A percentile compares a stretch with the other conserved stretches of the same genome.
phyloP scores from a whole-genome alignment of 2,329 filamentous ascomycete genomes.

The Albifimbria verrucaria region DNA sequence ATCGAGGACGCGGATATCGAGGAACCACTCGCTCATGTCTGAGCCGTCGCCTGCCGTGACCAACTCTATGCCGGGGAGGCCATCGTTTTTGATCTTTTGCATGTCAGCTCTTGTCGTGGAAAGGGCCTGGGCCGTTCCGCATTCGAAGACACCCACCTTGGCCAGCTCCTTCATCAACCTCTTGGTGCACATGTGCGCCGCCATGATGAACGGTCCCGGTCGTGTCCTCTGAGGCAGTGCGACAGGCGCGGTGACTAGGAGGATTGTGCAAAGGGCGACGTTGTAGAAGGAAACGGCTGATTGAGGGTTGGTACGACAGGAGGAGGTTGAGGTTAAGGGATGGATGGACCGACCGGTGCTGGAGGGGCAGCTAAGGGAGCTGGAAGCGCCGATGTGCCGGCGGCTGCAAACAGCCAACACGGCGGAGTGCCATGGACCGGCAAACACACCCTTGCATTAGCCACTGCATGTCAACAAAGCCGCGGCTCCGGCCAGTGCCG shows the following conservation, averaged over 20 bases:
- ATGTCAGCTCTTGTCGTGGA: background rate
- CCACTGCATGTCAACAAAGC: too few relatives aligned
- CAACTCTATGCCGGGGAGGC: constrained; percentile 69
- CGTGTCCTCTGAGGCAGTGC: background rate
- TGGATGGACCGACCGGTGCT: background rate
- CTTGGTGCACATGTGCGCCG: constrained; percentile 50
- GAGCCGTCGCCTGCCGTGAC: constrained; percentile 73
- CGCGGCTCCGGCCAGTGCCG: too few relatives aligned
- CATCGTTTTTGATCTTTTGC: constrained; percentile 48
- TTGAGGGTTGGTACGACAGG: too few relatives aligned
- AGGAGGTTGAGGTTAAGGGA: background rate
- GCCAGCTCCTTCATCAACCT: constrained; percentile 56
- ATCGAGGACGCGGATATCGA: constrained; percentile 90
- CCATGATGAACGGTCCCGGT: constrained; percentile 22
- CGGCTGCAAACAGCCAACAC: background rate
- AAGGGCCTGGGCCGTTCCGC: too few relatives aligned
- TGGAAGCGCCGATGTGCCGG: background rate
- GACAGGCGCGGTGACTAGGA: too few relatives aligned
- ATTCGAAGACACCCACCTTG: constrained; percentile 50
- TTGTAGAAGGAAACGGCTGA: background rate
- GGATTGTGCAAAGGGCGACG: background rate
- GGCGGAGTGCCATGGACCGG: background rate
- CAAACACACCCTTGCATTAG: too few relatives aligned
- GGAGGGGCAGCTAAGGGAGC: background rate
- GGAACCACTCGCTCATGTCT: constrained; percentile 70